Conservation (phyloP, 2,329 filamentous ascomycete genomes). For the Aspergillus carbonarius region DNA sequence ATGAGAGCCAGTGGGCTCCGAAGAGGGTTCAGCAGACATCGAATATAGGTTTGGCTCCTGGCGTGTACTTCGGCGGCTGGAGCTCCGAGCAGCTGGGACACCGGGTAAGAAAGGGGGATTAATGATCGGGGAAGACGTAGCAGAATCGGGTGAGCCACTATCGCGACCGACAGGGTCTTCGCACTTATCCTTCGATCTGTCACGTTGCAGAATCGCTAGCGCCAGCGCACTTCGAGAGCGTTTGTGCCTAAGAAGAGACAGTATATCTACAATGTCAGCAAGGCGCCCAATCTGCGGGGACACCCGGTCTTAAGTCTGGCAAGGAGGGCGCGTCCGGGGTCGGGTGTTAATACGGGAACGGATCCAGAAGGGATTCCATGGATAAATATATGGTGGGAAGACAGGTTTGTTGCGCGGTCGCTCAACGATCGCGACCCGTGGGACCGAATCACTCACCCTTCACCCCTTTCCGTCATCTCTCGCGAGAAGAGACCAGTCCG, state of each 20-base stretch:
- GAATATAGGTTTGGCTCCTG: constrained; percentile 23
- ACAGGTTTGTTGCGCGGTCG: not conserved
- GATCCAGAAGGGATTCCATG: not conserved
- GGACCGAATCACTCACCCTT: constrained; percentile 30
- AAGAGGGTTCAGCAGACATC: constrained; percentile 23
- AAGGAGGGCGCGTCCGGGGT: not conserved
- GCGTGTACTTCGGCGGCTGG: constrained; percentile 30
- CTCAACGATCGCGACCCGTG: constrained; percentile 18
- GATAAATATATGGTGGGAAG: not conserved
- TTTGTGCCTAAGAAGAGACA: constrained; percentile 45
- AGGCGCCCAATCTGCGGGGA: constrained; percentile 7
- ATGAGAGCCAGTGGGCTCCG: constrained; percentile 29
- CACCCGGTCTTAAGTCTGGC: not conserved
- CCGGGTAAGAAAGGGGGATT: constrained; percentile 29
- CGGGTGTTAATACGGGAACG: not conserved
- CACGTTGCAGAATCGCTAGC: constrained; percentile 55
- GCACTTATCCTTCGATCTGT: constrained; percentile 48
- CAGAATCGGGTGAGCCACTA: constrained; percentile 28
- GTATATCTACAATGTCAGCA: constrained; percentile 36
- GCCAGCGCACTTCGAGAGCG: constrained; percentile 56
- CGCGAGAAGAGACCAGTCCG: constrained; percentile 1
- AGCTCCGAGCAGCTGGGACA: constrained; percentile 31
- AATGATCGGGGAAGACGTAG: constrained; percentile 24
- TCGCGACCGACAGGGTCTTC: constrained; percentile 26
- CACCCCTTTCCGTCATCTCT: constrained; percentile 32